A percentile compares a stretch with the other conserved stretches of the same genome.
phyloP scores from a whole-genome alignment of 2,329 filamentous ascomycete species.

The Exserohilum turcica region DNA sequence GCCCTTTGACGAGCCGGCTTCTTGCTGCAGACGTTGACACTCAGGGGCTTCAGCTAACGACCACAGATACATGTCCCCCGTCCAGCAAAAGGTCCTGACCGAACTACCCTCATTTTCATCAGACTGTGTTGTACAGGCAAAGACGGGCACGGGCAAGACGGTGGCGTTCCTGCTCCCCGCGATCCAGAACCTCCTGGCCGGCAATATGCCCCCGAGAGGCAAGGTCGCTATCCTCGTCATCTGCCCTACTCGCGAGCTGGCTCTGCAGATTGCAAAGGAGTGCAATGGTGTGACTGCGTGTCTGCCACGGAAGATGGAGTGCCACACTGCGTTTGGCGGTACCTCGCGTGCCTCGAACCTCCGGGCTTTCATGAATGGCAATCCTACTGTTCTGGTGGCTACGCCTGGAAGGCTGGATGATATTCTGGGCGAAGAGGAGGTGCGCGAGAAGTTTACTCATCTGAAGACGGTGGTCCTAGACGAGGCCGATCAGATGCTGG shows the following conservation, averaged over 20 bases:
- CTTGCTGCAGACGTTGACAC: neutral
- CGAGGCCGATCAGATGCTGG: slow-evolving; percentile 54
- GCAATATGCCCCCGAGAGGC: slow-evolving; percentile 39
- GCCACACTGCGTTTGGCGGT: slow-evolving; percentile 54
- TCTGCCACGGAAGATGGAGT: slow-evolving; percentile 48
- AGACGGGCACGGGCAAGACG: slow-evolving; percentile 59
- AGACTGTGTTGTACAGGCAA: slow-evolving; percentile 61
- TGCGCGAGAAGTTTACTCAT: slow-evolving; percentile 53
- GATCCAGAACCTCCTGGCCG: slow-evolving; percentile 52
- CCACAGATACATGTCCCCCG: slow-evolving; percentile 56
- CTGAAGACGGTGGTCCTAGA: slow-evolving; percentile 54
- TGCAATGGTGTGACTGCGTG: slow-evolving; percentile 52
- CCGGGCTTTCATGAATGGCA: slow-evolving; percentile 42
- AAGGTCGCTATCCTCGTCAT: slow-evolving; percentile 55
- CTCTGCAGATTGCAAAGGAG: slow-evolving; percentile 57
- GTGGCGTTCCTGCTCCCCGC: slow-evolving; percentile 56
- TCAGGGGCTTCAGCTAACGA: slow-evolving; percentile 12
- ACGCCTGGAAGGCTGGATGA: slow-evolving; percentile 57
- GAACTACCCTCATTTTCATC: slow-evolving; percentile 56
- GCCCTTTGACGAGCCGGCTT: neutral
- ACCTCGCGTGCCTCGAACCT: slow-evolving; percentile 42
- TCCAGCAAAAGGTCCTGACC: slow-evolving; percentile 59
- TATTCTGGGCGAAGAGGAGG: slow-evolving; percentile 51
- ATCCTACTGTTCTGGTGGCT: slow-evolving; percentile 53
- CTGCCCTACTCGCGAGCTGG: slow-evolving; percentile 57